Base-by-base conservation (phyloP, 1,284 basidiomycete species). In the Cryptococcus wingfieldii region DNA sequence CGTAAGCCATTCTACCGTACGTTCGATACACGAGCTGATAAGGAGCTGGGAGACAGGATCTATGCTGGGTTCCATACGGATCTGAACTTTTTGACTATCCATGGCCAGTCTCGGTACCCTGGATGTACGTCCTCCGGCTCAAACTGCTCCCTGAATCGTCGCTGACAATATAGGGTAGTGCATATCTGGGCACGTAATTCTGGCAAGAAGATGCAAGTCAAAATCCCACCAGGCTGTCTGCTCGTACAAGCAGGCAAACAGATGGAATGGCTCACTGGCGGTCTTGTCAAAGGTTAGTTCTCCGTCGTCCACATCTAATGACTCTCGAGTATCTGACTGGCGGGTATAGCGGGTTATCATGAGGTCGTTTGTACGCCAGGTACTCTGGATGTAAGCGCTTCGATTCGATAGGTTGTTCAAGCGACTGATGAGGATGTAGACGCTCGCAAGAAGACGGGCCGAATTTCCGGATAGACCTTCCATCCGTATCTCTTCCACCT, bases 141-240 rank as follows among this genome's bases (percentile, higher is more conserved):
- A 9, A 31, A 2, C 38, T 43, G 5, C 19, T 43, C 28, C 12
- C 1, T 31, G 41, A 51, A 23, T 23, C 23, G 16, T 14, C 12
- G 19, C 41, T 51, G 50, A 51, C 37, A 37, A n/a, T 10, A 1
- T 14, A 13, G 39, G 13, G 10, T 50, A 73, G 71, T 77, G 45
- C 83, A 94, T 71, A 88, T 95, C 51, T 94, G 91, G 91, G 91
- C 90, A 4, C 82, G 91, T 25, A 95, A 96, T 68, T 86, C 87
- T 0, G 91, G 91, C 25, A 90, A 88, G 72, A 84, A 89, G 12
- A 90, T 95, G 57, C 79, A 86, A 3, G 90, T 93, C 28, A 83
- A 81, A 66, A 90, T 95, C 51, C 90, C 86, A 0, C 78, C 84
- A 0, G 83, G 79, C 5, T 77, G 76, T 62, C 62, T 80, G n/a